Conservation (phyloP, 2,329 filamentous ascomycete species). For the Arthrinium puccinioides region DNA sequence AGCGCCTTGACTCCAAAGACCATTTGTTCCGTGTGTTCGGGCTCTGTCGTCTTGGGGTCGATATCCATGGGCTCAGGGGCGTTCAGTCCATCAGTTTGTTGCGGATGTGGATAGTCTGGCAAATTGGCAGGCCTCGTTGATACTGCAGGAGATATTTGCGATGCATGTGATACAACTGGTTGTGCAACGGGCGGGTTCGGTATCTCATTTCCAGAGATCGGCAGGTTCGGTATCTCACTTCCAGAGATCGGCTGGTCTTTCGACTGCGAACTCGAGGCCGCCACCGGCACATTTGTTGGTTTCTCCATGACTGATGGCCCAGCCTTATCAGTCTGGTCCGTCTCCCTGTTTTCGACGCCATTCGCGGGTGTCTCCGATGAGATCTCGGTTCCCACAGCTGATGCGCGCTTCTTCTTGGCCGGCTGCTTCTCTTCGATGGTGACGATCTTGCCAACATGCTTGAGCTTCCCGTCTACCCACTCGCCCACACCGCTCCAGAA, state of each 20-base stretch:
- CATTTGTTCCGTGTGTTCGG: constrained; percentile 7
- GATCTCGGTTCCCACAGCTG: constrained; percentile 14
- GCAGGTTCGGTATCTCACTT: too few species aligned
- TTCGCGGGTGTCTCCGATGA: background rate
- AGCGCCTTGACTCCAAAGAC: constrained; percentile 12
- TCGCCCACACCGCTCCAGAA: constrained; percentile 90
- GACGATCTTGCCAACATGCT: constrained; percentile 59
- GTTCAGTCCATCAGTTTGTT: background rate
- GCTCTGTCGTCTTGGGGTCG: background rate
- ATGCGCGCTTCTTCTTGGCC: constrained; percentile 47
- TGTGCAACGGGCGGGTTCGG: too few species aligned
- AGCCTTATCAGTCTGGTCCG: background rate
- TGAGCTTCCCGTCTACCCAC: constrained; percentile 70
- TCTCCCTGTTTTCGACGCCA: background rate
- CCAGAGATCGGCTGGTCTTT: too few species aligned
- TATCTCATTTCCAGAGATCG: too few species aligned
- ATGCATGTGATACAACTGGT: background rate
- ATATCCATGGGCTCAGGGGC: background rate
- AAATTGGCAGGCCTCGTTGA: background rate
- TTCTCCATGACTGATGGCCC: too few species aligned
- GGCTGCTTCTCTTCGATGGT: constrained; percentile 52
- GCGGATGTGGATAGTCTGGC: background rate
- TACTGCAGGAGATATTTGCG: constrained; percentile 9
- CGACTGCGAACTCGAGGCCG: too few species aligned
- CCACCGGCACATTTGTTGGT: too few species aligned